phyloP scores from a whole-genome alignment of 306 rosid genomes.

The Fragaria vesca region DNA sequence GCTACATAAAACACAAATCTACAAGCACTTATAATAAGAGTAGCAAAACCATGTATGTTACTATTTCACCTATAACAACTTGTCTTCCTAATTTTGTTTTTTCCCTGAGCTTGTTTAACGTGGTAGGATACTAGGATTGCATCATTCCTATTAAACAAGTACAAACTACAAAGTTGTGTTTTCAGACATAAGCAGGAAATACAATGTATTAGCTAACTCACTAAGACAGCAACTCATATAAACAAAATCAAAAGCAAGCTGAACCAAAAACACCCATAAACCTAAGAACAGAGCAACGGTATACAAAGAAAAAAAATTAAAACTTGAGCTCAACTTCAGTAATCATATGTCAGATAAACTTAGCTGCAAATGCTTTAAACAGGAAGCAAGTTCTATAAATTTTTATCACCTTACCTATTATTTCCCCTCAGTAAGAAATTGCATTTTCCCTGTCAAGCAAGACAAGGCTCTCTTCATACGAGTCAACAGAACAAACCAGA shows the following conservation, averaged over 20 bases:
- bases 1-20: background rate
- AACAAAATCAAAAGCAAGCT: background rate
- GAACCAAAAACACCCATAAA: background rate
- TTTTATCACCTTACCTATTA: background rate
- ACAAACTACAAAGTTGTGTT: background rate
- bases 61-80: background rate
- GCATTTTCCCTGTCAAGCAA: background rate
- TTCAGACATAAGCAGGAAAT: background rate
- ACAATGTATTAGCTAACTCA: background rate
- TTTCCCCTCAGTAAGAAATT: background rate
- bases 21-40: background rate
- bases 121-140: background rate
- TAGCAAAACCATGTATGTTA: background rate
- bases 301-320: background rate
- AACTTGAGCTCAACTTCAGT: background rate
- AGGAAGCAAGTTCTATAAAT: background rate
- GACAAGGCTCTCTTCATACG: background rate
- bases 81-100: background rate
- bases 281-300: background rate
- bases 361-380: background rate
- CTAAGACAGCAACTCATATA: background rate
- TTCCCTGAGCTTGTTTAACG: background rate
- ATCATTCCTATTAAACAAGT: background rate
- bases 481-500: background rate
- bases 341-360: background rate